Conservation (phyloP, 228 moss, liverwort and hornwort genomes). For the Sphagnum fallax region DNA sequence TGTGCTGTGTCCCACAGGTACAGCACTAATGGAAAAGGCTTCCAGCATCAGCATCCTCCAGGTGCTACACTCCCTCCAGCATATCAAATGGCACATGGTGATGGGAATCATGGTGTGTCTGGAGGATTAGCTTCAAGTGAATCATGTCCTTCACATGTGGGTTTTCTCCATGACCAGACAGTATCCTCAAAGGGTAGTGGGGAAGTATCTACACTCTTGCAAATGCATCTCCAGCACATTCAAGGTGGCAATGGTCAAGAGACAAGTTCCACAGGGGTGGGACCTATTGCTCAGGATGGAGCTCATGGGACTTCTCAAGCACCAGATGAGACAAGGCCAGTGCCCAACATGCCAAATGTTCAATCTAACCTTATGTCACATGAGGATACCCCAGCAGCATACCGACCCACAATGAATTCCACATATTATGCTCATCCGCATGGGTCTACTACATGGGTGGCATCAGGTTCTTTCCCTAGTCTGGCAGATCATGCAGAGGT, state of each 20-base stretch:
- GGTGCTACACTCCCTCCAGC: conserved; percentile 39
- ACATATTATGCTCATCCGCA: conserved; percentile 65
- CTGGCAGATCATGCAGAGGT: conserved; percentile 52
- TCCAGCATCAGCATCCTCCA: conserved; percentile 34
- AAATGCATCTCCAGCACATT: conserved; percentile 20
- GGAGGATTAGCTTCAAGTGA: conserved; percentile 8
- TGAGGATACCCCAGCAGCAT: conserved; percentile 54
- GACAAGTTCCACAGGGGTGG: conserved; percentile 28
- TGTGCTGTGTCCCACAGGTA: conserved; percentile 39
- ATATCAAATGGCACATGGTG: conserved; percentile 25
- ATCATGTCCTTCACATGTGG: no score
- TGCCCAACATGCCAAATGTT: conserved; percentile 54
- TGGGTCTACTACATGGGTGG: conserved; percentile 41
- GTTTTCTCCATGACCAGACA: conserved; percentile 31
- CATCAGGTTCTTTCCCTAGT: conserved; percentile 29
- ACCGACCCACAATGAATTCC: conserved; percentile 59
- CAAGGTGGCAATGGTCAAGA: conserved; percentile 56
- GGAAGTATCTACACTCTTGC: conserved; percentile 29
- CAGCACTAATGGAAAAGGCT: conserved; percentile 39
- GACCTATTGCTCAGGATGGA: conserved; percentile 36
- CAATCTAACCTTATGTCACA: conserved; percentile 59
- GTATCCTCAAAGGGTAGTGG: conserved; percentile 70
- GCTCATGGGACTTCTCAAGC: conserved; percentile 9
- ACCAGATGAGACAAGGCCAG: conserved; percentile 56
- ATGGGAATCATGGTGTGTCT: conserved; percentile 32